These are phyloP conservation scores for Botryotinia convoluta DNA, from an alignment of 2,329 filamentous ascomycete species.

Conservation along the genomic window DNA sequence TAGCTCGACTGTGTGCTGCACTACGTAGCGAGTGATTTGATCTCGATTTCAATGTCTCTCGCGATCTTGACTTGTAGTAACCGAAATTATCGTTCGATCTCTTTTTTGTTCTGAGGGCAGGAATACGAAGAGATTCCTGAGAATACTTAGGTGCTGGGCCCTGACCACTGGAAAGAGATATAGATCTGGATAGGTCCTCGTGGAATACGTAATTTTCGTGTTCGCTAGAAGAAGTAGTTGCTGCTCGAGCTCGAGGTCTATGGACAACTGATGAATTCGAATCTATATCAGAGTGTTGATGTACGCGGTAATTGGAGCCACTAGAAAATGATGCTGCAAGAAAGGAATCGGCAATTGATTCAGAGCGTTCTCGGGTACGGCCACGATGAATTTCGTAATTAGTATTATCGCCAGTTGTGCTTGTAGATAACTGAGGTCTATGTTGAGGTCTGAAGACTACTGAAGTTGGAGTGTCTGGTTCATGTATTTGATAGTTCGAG, in stretches of 20 bases:
- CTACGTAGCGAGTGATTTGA: slow-evolving; percentile 19
- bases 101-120: slow-evolving; percentile 51
- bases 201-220: slow-evolving; percentile 54
- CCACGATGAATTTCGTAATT: slow-evolving; percentile 16
- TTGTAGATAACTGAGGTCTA: slow-evolving; percentile 16
- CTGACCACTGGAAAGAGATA: slow-evolving; percentile 39
- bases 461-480: slow-evolving; percentile 17
- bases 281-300: slow-evolving; percentile 44
- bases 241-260: slow-evolving; percentile 34
- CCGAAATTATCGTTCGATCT: slow-evolving; percentile 50
- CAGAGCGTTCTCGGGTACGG: slow-evolving; percentile 7
- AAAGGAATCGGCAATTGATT: slow-evolving; percentile 19
- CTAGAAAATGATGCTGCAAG: slow-evolving; percentile 25
- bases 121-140: slow-evolving; percentile 58
- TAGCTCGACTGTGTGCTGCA: slow-evolving; percentile 45
- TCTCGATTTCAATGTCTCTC: slow-evolving; percentile 46
- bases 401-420: slow-evolving; percentile 16
- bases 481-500: slow-evolving; percentile 20
- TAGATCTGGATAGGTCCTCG: slow-evolving; percentile 44
- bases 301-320: slow-evolving; percentile 49
- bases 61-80: slow-evolving; percentile 50
- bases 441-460: slow-evolving; percentile 12
- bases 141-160: slow-evolving; percentile 47
- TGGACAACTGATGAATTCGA: slow-evolving; percentile 43
- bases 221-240: slow-evolving; percentile 27